These are phyloP conservation scores for Viridothelium virens DNA, from an alignment of 495 filamentous ascomycete genomes.

Conservation along the genomic window DNA sequence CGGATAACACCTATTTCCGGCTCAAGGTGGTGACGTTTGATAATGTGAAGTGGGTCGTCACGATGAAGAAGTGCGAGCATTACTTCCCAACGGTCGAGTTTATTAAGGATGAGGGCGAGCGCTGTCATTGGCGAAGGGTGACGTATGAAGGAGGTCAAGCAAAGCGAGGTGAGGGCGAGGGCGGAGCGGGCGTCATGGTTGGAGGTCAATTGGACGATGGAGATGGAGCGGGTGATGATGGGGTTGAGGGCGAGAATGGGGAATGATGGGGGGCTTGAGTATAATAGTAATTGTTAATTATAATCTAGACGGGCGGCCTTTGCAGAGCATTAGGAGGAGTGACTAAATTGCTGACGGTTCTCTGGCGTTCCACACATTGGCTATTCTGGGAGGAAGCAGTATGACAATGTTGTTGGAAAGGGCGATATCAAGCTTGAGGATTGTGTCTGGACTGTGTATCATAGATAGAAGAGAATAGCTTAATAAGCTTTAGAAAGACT, in stretches of 20 bases:
- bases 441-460: too few species aligned
- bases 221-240: slow-evolving; percentile 6
- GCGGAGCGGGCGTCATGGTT: neutral
- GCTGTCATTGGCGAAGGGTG: slow-evolving; percentile 25
- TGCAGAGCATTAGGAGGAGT: neutral
- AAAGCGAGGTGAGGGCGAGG: slow-evolving; percentile 23
- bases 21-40: slow-evolving; percentile 93
- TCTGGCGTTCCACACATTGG: too few species aligned
- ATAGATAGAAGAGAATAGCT: too few species aligned
- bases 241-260: neutral
- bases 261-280: neutral
- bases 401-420: too few species aligned
- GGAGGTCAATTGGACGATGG: slow-evolving; percentile 2
- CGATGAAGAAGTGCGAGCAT: slow-evolving; percentile 99
- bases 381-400: too few species aligned
- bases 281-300: neutral
- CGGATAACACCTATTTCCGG: slow-evolving; percentile 95
- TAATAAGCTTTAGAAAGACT: too few species aligned
- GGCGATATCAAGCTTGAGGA: too few species aligned
- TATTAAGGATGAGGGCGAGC: slow-evolving; percentile 33
- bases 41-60: slow-evolving; percentile 93
- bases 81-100: slow-evolving; percentile 52
- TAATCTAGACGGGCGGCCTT: neutral
- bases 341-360: too few species aligned
- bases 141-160: slow-evolving; percentile 23